Base-by-base conservation (phyloP, 1,139 yeast species). In the Debaryomyces robertsiae region DNA sequence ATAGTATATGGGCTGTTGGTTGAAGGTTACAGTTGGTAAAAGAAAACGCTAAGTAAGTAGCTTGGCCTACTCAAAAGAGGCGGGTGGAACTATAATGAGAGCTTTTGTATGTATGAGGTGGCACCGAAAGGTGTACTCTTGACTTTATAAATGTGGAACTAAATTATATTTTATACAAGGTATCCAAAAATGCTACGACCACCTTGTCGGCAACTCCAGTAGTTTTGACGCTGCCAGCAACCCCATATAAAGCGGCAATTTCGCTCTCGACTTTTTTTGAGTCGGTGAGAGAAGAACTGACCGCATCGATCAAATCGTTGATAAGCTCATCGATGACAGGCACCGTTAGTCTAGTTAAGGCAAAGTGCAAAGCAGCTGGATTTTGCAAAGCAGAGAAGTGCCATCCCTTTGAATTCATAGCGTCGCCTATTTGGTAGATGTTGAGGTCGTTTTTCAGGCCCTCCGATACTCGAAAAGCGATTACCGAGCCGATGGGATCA, bases 201-300 rank as follows among this genome's bases (percentile, higher is more conserved):
- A 91, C 63, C 43, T 76, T 72, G 46, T 85, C 95, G 3, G 91
- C 96, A n/a, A 93, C 82, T 1, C 95, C 94, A 0, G 82, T 77
- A 0, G 97, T 88, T 44, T 78, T 70, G 25, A 93, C 79, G 55
- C 93, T 86, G 5, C 96, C 97, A 1, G 98, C 98, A 36, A 91
- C 95, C 49, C 98, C 98, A 57, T 93, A 93, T 40, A 93, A 60
- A 1, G 94, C 95, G 15, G 96, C 93, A 2, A 95, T 88, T 43
- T 81, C 86, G 32, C 84, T 64, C 14, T 41, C 45, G 9, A 47
- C 33, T 22, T 45, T 48, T 13, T 44, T 39, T 14, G 43, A 38
- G 25, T 75, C 73, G 13, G 69, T 61, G 36, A 62, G 51, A 6
- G 58, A 51, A 1, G 61, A 53, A 2, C 47, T 50, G 3, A 85